phyloP scores from a whole-genome alignment of 176 grass and related monocot genomes.

The Chloris gayana region DNA sequence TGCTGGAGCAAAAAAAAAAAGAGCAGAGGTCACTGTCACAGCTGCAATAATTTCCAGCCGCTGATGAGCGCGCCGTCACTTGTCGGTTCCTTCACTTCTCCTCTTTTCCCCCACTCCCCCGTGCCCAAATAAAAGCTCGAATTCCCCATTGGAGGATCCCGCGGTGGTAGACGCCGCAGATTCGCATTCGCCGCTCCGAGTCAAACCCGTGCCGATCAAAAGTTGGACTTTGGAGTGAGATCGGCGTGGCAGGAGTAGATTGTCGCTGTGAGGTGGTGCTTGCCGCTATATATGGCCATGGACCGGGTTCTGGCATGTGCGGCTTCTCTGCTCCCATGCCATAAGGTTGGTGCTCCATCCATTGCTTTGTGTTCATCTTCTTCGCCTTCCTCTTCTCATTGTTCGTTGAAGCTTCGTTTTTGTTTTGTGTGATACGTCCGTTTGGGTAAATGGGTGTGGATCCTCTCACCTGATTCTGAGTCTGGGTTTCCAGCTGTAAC shows the following conservation, averaged over 20 bases:
- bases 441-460: neutral
- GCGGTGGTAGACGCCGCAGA: neutral
- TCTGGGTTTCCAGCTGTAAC: neutral
- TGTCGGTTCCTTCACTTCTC: slow-evolving; percentile 23
- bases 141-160: slow-evolving; percentile 36
- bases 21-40: slow-evolving; percentile 12
- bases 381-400: neutral
- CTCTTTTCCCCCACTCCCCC: neutral
- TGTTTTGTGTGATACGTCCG: neutral
- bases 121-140: slow-evolving; percentile 7
- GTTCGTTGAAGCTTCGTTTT: neutral
- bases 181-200: neutral
- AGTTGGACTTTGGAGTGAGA: slow-evolving; percentile 40
- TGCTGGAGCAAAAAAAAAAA: neutral
- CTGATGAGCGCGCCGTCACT: neutral
- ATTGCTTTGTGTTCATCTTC: neutral
- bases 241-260: neutral
- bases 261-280: neutral
- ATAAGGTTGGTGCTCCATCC: slow-evolving; percentile 26
- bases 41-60: neutral
- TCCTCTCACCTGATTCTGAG: slow-evolving; percentile 2
- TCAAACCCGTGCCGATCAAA: slow-evolving; percentile 41
- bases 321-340: slow-evolving; percentile 19
- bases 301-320: slow-evolving; percentile 33
- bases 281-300: slow-evolving; percentile 42